Evolutionary conservation across 768 basidiomycete species (phyloP).

Genomic region (Boletus sensibilis): DNA sequence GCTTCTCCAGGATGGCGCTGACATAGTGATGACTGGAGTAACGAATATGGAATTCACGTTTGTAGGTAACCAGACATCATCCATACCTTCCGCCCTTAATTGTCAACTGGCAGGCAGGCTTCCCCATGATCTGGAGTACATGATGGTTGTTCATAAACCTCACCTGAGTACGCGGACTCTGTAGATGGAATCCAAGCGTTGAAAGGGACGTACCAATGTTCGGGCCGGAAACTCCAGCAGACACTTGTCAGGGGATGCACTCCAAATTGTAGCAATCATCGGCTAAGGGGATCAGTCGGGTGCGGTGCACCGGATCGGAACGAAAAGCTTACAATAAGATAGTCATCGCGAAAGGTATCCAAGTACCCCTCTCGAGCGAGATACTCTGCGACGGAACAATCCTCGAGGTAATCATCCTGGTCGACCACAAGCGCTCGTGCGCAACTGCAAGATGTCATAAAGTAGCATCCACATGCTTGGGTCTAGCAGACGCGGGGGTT

Average conservation of each 20-base stretch:
- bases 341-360: slow-evolving; percentile 66
- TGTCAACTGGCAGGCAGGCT: slow-evolving; percentile 73
- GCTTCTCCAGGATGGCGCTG: slow-evolving; percentile 52
- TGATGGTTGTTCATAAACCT: slow-evolving; percentile 76
- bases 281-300: slow-evolving; percentile 42
- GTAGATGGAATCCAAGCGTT: not conserved
- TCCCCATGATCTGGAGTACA: slow-evolving; percentile 66
- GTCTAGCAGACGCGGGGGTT: slow-evolving; percentile 57
- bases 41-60: not conserved
- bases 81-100: slow-evolving; percentile 68
- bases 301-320: not conserved
- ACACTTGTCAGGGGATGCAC: slow-evolving; percentile 69
- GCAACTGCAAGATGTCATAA: slow-evolving; percentile 68
- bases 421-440: slow-evolving; percentile 47
- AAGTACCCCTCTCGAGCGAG: slow-evolving; percentile 65
- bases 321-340: slow-evolving; percentile 57
- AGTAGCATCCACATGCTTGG: slow-evolving; percentile 70
- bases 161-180: slow-evolving; percentile 36
- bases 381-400: slow-evolving; percentile 53
- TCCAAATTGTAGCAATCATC: slow-evolving; percentile 82
- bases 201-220: slow-evolving; percentile 47
- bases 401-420: slow-evolving; percentile 21
- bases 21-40: slow-evolving; percentile 60
- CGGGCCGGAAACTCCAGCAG: slow-evolving; percentile 67
- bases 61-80: not conserved